These are phyloP conservation scores for Rubroboletus pulcherrimus DNA, from an alignment of 768 basidiomycete genomes.

Conservation along the genomic window DNA sequence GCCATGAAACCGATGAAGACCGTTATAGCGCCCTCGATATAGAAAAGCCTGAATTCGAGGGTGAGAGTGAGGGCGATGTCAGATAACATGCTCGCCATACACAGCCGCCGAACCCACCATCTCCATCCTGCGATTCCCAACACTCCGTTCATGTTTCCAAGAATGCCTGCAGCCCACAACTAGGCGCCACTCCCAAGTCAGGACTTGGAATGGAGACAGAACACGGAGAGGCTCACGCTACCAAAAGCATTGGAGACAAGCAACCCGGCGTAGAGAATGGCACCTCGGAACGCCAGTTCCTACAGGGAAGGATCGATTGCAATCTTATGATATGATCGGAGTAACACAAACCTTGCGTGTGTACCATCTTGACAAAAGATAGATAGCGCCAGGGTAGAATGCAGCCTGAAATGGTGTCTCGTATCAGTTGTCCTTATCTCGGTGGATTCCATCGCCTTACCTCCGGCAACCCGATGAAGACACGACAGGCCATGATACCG, in stretches of 20 bases:
- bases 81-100: background rate
- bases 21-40: conserved; percentile 66
- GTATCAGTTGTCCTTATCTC: background rate
- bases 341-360: conserved; percentile 15
- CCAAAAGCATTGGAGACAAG: conserved; percentile 67
- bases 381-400: conserved; percentile 58
- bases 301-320: conserved; percentile 13
- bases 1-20: conserved; percentile 53
- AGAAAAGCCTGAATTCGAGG: conserved; percentile 55
- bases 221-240: conserved; percentile 37
- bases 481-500: conserved; percentile 54
- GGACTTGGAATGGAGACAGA: background rate
- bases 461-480: conserved; percentile 64
- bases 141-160: conserved; percentile 63
- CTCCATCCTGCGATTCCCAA: conserved; percentile 68
- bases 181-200: conserved; percentile 18
- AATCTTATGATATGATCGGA: background rate
- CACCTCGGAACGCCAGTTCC: conserved; percentile 64
- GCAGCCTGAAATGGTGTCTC: conserved; percentile 38
- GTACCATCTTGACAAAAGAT: conserved; percentile 29
- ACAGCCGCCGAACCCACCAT: conserved; percentile 40
- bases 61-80: background rate
- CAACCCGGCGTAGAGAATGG: conserved; percentile 55
- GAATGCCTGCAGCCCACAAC: conserved; percentile 71
- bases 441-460: conserved; percentile 18